These are phyloP conservation scores for Entomortierella chlamydospora DNA, from an alignment of 192 early-diverging fungal genomes.

Conservation along the genomic window DNA sequence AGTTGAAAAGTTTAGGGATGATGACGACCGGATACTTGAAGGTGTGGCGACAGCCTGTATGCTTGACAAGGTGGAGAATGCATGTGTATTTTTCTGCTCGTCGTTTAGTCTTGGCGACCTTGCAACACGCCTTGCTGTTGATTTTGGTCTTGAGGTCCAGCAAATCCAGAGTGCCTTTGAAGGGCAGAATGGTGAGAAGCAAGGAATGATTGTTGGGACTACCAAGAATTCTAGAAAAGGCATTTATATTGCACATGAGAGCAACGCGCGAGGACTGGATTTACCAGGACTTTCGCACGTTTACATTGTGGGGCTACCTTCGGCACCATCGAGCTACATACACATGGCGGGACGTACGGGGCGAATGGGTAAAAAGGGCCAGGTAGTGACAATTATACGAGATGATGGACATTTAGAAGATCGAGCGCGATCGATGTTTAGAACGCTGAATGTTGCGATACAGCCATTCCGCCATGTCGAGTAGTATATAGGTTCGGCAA, in stretches of 20 bases:
- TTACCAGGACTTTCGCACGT: constrained; percentile 83
- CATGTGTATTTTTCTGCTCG: constrained; percentile 61
- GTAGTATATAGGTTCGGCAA: constrained; percentile 8
- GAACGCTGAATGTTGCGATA: constrained; percentile 38
- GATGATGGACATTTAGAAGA: constrained; percentile 58
- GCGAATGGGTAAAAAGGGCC: constrained; percentile 74
- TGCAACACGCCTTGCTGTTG: constrained; percentile 32
- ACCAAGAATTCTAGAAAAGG: background rate
- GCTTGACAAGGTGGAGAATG: constrained; percentile 57
- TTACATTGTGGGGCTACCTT: constrained; percentile 84
- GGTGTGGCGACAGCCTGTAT: constrained; percentile 57
- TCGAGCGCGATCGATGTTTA: constrained; percentile 56
- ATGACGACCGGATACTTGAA: constrained; percentile 64
- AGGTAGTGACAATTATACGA: constrained; percentile 62
- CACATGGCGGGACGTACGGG: constrained; percentile 93
- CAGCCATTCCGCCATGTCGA: constrained; percentile 49
- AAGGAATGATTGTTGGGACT: background rate
- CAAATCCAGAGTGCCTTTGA: constrained; percentile 50
- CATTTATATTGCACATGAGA: constrained; percentile 77
- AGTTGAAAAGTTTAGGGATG: constrained; percentile 49
- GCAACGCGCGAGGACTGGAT: constrained; percentile 87
- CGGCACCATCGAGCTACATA: constrained; percentile 74
- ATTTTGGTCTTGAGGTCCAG: constrained; percentile 45
- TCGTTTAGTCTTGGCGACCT: constrained; percentile 46
- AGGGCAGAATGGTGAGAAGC: background rate